Evolutionary conservation across 805 yeast genomes (phyloP).

Genomic region (Starmerella stigmatis): DNA sequence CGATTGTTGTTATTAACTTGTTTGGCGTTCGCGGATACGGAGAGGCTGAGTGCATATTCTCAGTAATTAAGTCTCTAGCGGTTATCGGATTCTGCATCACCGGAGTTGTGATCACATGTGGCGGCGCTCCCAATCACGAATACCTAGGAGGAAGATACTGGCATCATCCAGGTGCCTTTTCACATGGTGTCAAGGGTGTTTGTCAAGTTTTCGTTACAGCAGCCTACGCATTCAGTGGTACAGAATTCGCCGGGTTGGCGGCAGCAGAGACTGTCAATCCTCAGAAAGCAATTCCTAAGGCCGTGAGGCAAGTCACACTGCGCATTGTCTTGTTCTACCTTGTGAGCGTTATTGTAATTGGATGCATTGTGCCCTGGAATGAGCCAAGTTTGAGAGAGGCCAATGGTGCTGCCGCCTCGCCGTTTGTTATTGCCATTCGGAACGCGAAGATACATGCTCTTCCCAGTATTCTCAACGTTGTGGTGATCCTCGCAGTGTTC

Average conservation of each 20-base stretch:
- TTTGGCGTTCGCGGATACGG: conserved; percentile 54
- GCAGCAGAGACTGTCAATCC: conserved; percentile 68
- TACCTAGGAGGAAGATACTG: conserved; percentile 35
- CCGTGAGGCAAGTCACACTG: conserved; percentile 73
- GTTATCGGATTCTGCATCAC: conserved; percentile 51
- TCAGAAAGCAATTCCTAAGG: conserved; percentile 53
- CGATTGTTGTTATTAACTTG: conserved; percentile 40
- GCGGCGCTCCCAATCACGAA: conserved; percentile 45
- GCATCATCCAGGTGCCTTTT: conserved; percentile 50
- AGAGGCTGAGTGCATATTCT: conserved; percentile 55
- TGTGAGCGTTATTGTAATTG: conserved; percentile 42
- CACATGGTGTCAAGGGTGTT: conserved; percentile 55
- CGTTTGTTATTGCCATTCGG: conserved; percentile 59
- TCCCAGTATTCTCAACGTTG: conserved; percentile 62
- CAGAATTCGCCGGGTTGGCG: conserved; percentile 60
- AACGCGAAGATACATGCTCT: conserved; percentile 57
- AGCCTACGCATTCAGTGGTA: conserved; percentile 62
- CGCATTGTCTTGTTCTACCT: conserved; percentile 62
- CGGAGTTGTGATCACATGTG: conserved; percentile 44
- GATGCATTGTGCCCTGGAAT: conserved; percentile 58
- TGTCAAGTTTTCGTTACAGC: conserved; percentile 56
- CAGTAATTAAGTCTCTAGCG: conserved; percentile 47
- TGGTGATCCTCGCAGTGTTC: conserved; percentile 54
- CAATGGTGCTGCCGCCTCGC: conserved; percentile 43
- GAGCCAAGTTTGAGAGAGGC: conserved; percentile 38